Conservation (phyloP, 768 basidiomycete genomes). For the Imleria badia region DNA sequence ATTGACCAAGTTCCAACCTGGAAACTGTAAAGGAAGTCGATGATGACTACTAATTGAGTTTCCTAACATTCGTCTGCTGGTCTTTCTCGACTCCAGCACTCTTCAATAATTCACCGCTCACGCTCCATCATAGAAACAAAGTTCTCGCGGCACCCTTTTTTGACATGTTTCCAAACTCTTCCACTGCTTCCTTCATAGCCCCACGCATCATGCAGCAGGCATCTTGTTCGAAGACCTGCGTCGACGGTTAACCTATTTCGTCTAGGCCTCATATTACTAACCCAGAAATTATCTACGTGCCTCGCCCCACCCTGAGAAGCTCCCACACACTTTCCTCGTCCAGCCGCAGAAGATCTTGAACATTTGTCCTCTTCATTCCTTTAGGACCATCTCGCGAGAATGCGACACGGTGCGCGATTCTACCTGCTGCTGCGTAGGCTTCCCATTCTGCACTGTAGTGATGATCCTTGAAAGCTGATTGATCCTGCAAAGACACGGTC, state of each 20-base stretch:
- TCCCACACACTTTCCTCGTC: conserved; percentile 69
- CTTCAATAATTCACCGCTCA: conserved; percentile 71
- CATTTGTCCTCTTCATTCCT: conserved; percentile 74
- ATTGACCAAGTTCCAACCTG: no score
- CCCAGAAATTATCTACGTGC: conserved; percentile 90
- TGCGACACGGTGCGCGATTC: conserved; percentile 66
- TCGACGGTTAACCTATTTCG: not conserved
- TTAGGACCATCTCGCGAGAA: conserved; percentile 81
- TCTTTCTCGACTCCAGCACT: conserved; percentile 86
- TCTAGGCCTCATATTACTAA: conserved; percentile 36
- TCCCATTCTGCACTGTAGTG: conserved; percentile 79
- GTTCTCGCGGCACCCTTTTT: conserved; percentile 51
- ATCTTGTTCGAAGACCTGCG: conserved; percentile 92
- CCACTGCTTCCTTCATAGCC: conserved; percentile 56
- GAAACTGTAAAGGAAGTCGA: no score
- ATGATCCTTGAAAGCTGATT: conserved; percentile 68
- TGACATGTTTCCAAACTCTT: conserved; percentile 48
- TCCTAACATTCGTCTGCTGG: no score
- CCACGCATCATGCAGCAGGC: conserved; percentile 84
- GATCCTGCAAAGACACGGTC: conserved; percentile 63
- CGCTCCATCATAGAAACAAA: conserved; percentile 69
- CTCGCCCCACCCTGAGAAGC: conserved; percentile 53
- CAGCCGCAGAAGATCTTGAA: conserved; percentile 76
- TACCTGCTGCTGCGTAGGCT: conserved; percentile 36
- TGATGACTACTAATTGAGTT: no score